phyloP scores from a whole-genome alignment of 2,329 filamentous ascomycete species.

The Neopestalotiopsis clavispora region DNA sequence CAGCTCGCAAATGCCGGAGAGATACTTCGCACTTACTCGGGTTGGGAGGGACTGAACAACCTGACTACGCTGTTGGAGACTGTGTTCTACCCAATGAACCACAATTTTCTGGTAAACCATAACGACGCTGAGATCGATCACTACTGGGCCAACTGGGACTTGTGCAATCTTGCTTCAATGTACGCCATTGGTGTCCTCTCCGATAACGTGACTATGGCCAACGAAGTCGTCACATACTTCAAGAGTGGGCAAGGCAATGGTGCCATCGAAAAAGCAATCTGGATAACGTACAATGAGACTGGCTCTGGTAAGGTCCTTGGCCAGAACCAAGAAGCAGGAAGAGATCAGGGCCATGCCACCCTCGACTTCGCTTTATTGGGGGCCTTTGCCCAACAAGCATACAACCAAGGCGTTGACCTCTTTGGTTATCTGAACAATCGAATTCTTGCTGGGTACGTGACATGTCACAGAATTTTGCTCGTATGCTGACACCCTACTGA shows the following conservation, averaged over 20 bases:
- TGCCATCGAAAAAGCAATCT: slow-evolving; percentile 32
- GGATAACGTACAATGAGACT: slow-evolving; percentile 31
- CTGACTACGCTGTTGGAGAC: slow-evolving; percentile 37
- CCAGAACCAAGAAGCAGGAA: slow-evolving; percentile 46
- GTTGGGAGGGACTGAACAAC: slow-evolving; percentile 34
- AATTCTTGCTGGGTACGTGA: slow-evolving; percentile 33
- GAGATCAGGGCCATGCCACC: slow-evolving; percentile 50
- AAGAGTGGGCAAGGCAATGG: slow-evolving; percentile 44
- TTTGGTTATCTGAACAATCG: slow-evolving; percentile 39
- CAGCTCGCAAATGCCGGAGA: slow-evolving; percentile 52
- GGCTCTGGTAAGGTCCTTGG: slow-evolving; percentile 36
- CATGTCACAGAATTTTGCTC: background rate
- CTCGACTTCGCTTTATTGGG: slow-evolving; percentile 45
- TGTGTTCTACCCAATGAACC: slow-evolving; percentile 45
- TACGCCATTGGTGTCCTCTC: slow-evolving; percentile 46
- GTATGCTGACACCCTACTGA: background rate
- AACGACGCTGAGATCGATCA: slow-evolving; percentile 39
- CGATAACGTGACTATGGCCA: slow-evolving; percentile 46
- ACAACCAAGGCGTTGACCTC: slow-evolving; percentile 47
- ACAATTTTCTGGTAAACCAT: slow-evolving; percentile 41
- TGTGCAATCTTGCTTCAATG: slow-evolving; percentile 46
- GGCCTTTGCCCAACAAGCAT: slow-evolving; percentile 44
- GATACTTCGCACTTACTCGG: slow-evolving; percentile 40
- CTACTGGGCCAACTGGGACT: slow-evolving; percentile 49
- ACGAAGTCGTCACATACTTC: slow-evolving; percentile 45